Base-by-base conservation (phyloP, 176 grass and related monocot genomes). In the Zoysia pacifica region DNA sequence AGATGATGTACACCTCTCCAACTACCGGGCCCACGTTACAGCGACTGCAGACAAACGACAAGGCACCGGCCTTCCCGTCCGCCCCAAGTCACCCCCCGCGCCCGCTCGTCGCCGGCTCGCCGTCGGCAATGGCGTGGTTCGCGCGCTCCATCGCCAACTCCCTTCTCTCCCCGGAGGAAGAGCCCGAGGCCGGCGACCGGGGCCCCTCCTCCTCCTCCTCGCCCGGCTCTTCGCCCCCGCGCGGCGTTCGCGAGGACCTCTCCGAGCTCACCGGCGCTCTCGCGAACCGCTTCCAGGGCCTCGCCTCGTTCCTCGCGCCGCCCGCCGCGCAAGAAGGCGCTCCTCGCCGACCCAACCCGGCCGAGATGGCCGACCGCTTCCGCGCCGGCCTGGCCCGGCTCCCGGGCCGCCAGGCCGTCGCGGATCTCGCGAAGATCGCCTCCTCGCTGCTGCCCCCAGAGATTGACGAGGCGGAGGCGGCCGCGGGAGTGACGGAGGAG, bases 211-310 rank as follows among this genome's bases (percentile, higher is more conserved):
- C 73, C 16, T 72, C 81, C 13, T 46, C 73, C 16, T 72, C 81
- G 10, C 5, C 64, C 9, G 37, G 48, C 3, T 60, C 69, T 1
- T 70, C 70, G 11, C 43, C 11, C 37, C 13, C 85, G 18, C 82
- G 87, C 58, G 90, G 95, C 54, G 95, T 94, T 43, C 93, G 93
- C 74, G 95, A 94, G 65, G 92, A 98, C 67, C 79, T 98, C 74
- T 91, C 95, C 42, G 90, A 94, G 83, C 78, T 97, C 87, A 93
- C 92, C 28, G 73, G 84, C 79, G 88, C 89, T 39, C 79, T 97
- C 40, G 81, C 89, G 0, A 62, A 86, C 79, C 94, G 86, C 75
- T 90, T 97, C 81, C 87, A 93, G 28, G 94, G 94, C 51, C 9
- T 97, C 53, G 80, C 91, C 36, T 92, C 94, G 35, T 97, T 97